Evolutionary conservation across 352 stramenopile species (phyloP).

Genomic region (Phytophthora vignae): DNA sequence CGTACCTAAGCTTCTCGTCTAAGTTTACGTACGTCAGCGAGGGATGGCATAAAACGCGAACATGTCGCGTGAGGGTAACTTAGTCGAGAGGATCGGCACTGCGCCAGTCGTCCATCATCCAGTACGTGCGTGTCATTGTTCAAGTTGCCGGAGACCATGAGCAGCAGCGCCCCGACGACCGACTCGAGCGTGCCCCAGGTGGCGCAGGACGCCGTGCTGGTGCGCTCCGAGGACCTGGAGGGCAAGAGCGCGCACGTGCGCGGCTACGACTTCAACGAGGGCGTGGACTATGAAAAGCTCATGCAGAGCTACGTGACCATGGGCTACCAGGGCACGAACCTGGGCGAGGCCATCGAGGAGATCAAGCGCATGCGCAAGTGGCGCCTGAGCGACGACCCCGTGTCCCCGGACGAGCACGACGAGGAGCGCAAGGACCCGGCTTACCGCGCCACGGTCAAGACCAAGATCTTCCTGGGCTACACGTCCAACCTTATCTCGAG

Average conservation of each 20-base stretch:
- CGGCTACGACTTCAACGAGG: slow-evolving; percentile 93
- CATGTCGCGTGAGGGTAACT: neutral
- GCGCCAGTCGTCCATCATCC: slow-evolving; percentile 27
- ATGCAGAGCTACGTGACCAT: slow-evolving; percentile 87
- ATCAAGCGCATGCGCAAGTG: slow-evolving; percentile 99
- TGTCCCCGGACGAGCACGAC: slow-evolving; percentile 94
- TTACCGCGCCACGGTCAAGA: slow-evolving; percentile 90
- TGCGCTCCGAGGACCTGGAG: slow-evolving; percentile 82
- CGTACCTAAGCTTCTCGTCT: neutral
- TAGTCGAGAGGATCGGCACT: neutral
- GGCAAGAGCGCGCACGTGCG: slow-evolving; percentile 63
- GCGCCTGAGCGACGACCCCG: slow-evolving; percentile 95
- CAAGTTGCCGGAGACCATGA: slow-evolving; percentile 27
- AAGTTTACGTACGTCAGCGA: slow-evolving; percentile 29
- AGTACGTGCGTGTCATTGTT: slow-evolving; percentile 16
- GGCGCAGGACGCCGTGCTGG: slow-evolving; percentile 78
- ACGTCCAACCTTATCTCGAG: slow-evolving; percentile 99
- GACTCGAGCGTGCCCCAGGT: slow-evolving; percentile 44
- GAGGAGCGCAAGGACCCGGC: slow-evolving; percentile 82
- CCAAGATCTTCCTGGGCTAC: slow-evolving; percentile 99
- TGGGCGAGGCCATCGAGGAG: slow-evolving; percentile 97
- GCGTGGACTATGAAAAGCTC: slow-evolving; percentile 88
- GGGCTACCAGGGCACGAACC: slow-evolving; percentile 97
- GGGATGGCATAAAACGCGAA: neutral
- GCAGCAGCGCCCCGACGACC: slow-evolving; percentile 4